phyloP scores from a whole-genome alignment of 2,329 filamentous ascomycete genomes.

The Colletotrichum echinochloae region DNA sequence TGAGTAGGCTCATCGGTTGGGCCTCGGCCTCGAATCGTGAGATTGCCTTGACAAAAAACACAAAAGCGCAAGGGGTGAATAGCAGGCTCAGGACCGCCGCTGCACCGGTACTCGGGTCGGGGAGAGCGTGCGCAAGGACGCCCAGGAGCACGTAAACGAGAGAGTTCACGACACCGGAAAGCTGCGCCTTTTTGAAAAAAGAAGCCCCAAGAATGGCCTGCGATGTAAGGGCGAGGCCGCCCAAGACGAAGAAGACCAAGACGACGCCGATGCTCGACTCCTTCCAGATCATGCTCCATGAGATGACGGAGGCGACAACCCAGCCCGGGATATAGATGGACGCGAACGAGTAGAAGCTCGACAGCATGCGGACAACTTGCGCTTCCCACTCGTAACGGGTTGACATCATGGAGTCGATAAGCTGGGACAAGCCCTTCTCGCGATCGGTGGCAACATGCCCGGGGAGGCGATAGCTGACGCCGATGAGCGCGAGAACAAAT shows the following conservation, averaged over 20 bases:
- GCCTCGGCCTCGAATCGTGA: constrained; percentile 79
- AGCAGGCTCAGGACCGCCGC: constrained; percentile 79
- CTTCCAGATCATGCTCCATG: constrained; percentile 71
- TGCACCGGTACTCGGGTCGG: constrained; percentile 68
- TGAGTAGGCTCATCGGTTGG: constrained; percentile 69
- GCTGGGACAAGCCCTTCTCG: constrained; percentile 77
- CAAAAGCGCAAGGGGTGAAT: constrained; percentile 89
- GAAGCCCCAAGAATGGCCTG: constrained; percentile 84
- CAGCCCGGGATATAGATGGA: constrained; percentile 68
- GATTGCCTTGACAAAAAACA: constrained; percentile 81
- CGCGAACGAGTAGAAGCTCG: constrained; percentile 76
- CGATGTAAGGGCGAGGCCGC: constrained; percentile 80
- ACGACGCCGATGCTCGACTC: constrained; percentile 74
- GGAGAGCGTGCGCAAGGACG: constrained; percentile 83
- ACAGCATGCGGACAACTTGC: constrained; percentile 57
- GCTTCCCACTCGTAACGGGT: constrained; percentile 63
- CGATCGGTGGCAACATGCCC: constrained; percentile 78
- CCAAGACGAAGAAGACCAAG: constrained; percentile 78
- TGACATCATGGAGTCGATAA: constrained; percentile 83
- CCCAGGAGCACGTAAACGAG: constrained; percentile 81
- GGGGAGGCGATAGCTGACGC: constrained; percentile 78
- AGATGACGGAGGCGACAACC: constrained; percentile 69
- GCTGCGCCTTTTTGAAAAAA: constrained; percentile 88
- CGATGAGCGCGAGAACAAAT: constrained; percentile 76
- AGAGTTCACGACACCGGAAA: constrained; percentile 84